Evolutionary conservation across 768 basidiomycete species (phyloP).

Genomic region (Tremella mesenterica): DNA sequence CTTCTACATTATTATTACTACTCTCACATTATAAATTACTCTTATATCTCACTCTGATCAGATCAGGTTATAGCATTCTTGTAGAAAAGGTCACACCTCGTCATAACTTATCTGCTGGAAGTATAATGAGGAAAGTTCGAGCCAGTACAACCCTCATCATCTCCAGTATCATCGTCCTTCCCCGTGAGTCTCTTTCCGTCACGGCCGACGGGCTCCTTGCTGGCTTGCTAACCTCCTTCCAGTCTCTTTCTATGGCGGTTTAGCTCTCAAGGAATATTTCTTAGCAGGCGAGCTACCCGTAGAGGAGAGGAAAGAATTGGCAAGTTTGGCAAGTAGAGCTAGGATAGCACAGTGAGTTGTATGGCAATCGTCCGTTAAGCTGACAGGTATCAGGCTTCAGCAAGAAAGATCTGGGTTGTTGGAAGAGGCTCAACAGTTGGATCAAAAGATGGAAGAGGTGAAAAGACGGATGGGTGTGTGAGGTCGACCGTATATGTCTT

Average conservation of each 20-base stretch:
- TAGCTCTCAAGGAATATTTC: conserved; percentile 17
- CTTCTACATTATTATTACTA: too few species aligned
- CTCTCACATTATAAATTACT: too few species aligned
- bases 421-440: conserved; percentile 18
- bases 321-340: conserved; percentile 13
- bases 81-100: too few species aligned
- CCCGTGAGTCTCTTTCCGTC: conserved; percentile 14
- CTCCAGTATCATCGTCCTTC: conserved; percentile 22
- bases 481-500: not conserved
- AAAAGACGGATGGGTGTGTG: conserved; percentile 20
- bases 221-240: not conserved
- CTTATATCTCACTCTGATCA: too few species aligned
- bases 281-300: conserved; percentile 11
- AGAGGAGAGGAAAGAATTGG: not conserved
- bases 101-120: too few species aligned
- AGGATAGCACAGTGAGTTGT: conserved; percentile 27
- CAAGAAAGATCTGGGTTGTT: conserved; percentile 24
- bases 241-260: conserved; percentile 27
- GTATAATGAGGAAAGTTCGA: conserved; percentile 16
- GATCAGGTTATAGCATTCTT: too few species aligned
- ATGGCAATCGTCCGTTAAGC: not conserved
- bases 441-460: conserved; percentile 24
- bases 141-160: conserved; percentile 26
- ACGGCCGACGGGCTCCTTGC: not conserved
- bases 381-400: conserved; percentile 16